Evolutionary conservation across 169 alveolate species (phyloP).

Genomic region (Besnoitia besnoiti): DNA sequence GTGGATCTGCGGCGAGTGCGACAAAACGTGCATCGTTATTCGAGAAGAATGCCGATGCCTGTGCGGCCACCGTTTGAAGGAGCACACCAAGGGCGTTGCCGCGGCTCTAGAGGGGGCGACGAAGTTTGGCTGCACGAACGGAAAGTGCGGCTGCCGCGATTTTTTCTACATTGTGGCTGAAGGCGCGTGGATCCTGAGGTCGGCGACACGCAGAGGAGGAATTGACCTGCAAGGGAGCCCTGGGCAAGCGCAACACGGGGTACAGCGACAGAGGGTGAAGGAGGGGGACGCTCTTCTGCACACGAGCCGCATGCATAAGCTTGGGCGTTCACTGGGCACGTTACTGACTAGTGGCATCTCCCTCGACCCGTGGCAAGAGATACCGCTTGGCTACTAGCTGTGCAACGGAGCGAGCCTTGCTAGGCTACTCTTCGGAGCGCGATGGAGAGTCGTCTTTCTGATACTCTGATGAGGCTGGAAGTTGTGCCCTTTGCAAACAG

Average conservation of each 20-base stretch:
- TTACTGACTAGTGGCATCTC: too few relatives aligned
- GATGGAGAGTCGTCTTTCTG: neutral
- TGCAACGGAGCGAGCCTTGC: too few relatives aligned
- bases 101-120: neutral
- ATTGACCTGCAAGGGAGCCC: too few relatives aligned
- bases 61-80: slow-evolving; percentile 55
- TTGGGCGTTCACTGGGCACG: too few relatives aligned
- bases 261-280: too few relatives aligned
- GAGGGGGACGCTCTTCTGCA: too few relatives aligned
- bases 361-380: too few relatives aligned
- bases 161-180: slow-evolving; percentile 49
- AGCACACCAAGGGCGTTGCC: neutral
- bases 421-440: too few relatives aligned
- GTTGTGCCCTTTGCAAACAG: slow-evolving; percentile 30
- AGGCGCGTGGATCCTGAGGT: slow-evolving; percentile 57
- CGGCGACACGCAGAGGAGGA: neutral
- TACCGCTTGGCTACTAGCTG: too few relatives aligned
- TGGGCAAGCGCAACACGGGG: too few relatives aligned
- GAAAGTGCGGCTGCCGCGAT: slow-evolving; percentile 31
- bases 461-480: too few relatives aligned
- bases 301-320: too few relatives aligned
- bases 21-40: slow-evolving; percentile 26
- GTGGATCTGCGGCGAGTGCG: slow-evolving; percentile 7
- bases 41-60: slow-evolving; percentile 53
- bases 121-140: neutral